These are phyloP conservation scores for Bauhinia variegata DNA, from an alignment of 306 rosid species.

Conservation along the genomic window DNA sequence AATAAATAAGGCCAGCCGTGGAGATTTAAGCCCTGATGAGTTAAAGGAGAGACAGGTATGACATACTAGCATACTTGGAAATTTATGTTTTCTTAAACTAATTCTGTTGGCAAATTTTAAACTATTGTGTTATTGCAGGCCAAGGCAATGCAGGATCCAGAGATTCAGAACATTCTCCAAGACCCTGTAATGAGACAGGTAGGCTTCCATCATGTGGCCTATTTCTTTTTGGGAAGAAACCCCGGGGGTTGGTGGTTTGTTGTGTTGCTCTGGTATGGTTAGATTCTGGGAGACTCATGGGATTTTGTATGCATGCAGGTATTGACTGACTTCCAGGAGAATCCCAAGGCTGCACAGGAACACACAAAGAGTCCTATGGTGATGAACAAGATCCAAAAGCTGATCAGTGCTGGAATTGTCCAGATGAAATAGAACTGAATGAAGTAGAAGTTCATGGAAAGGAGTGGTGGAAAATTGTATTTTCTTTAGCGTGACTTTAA, in stretches of 20 bases:
- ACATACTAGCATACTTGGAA: background rate
- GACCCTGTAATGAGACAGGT: conserved; percentile 99
- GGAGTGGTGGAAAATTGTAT: conserved; percentile 10
- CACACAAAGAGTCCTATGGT: conserved; percentile 94
- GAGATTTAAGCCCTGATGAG: conserved; percentile 87
- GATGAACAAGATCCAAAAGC: conserved; percentile 93
- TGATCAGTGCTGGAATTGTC: conserved; percentile 91
- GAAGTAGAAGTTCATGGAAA: background rate
- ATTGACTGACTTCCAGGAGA: conserved; percentile 92
- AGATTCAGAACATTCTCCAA: conserved; percentile 86
- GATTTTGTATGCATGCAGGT: conserved; percentile 59
- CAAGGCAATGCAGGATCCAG: conserved; percentile 98
- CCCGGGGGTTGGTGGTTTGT: too few relatives aligned
- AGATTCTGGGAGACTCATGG: conserved; percentile 14
- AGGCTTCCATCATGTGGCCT: background rate
- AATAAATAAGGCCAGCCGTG: conserved; percentile 92
- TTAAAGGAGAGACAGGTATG: conserved; percentile 96
- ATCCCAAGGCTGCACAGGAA: conserved; percentile 94
- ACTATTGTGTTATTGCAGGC: conserved; percentile 53
- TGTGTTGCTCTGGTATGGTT: background rate
- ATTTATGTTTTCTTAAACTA: background rate
- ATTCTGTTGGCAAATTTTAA: background rate
- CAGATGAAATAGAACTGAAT: conserved; percentile 62
- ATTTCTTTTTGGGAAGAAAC: too few relatives aligned
- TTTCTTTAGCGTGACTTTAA: conserved; percentile 35